Base-by-base conservation (phyloP, 768 basidiomycete genomes). In the Butyriboletus loyo region DNA sequence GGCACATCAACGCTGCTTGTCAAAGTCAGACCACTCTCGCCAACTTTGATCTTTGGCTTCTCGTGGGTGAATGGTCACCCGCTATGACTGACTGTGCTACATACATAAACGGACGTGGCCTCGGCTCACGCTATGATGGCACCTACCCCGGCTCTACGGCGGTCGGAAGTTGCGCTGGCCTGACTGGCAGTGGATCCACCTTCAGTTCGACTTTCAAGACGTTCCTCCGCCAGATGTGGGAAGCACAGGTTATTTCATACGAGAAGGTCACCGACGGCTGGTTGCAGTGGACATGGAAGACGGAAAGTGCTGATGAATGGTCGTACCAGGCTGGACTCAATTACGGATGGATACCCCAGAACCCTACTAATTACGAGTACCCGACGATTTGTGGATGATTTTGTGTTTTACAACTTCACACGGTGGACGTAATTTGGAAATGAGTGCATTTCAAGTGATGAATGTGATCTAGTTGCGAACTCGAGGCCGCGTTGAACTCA, bases 1-100 rank as follows among this genome's bases (percentile, higher is more conserved):
- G 84, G 46, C 88, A 90, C 59, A 87, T 91, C 36, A 55, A 69
- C 43, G 63, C 75, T 3, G 87, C 85, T 5, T 92, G 90, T 61
- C 57, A 57, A 44, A 66, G 72, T 34, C 74, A 70, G 13, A 69
- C 73, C 10, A 60, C 72, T 1, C 75, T 92, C 7, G 64, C 78
- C 0, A 59, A 63, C 19, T 84, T 83, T 58, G 76, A 81, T 35
- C 77, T 94, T 25, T 92, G 90, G 92, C 77, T 82, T 15, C 75
- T 93, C 39, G 90, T 93, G 24, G 92, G 93, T 37, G 93, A 97
- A 72, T 97, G 89, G 85, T 84, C 87, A 1, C 80, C 89, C 3
- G 87, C 87, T 2, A 71, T 78, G 46, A 92, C 81, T 7, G 91
- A 91, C 62, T 90, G 89, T 57, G 70, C 70, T 41, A 61, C 14